Conservation (phyloP, 192 early-diverging fungal genomes). For the Backusella mclennaniae region DNA sequence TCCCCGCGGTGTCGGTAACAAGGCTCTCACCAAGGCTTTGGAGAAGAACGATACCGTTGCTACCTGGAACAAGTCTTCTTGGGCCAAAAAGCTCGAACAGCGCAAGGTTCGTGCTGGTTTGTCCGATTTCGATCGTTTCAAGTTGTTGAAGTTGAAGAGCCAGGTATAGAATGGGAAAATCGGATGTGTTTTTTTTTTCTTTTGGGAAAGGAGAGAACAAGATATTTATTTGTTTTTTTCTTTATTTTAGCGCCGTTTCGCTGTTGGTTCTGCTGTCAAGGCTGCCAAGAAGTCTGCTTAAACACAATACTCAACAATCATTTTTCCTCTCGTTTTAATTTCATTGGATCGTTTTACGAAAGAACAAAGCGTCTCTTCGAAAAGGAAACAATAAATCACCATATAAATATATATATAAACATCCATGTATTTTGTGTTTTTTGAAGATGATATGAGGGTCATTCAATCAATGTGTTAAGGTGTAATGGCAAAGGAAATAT, state of each 20-base stretch:
- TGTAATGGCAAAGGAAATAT: background rate
- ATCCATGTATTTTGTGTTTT: background rate
- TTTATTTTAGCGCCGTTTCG: constrained; percentile 23
- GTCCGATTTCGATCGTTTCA: constrained; percentile 98
- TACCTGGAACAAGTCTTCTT: constrained; percentile 86
- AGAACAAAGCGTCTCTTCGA: background rate
- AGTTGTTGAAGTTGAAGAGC: constrained; percentile 92
- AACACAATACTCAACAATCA: constrained; percentile 12
- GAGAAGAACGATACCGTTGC: constrained; percentile 83
- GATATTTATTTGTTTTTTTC: too few relatives aligned
- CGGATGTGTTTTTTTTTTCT: too few relatives aligned
- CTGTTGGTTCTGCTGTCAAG: constrained; percentile 25
- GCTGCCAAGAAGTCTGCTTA: constrained; percentile 37
- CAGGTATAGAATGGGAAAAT: constrained; percentile 45
- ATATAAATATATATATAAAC: background rate
- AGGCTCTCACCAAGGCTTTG: constrained; percentile 76
- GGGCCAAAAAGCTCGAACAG: constrained; percentile 94
- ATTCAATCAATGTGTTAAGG: background rate
- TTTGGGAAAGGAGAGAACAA: too few relatives aligned
- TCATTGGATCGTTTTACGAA: constrained; percentile 2
- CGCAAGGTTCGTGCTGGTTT: constrained; percentile 76
- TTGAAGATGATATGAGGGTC: background rate
- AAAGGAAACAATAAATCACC: constrained; percentile 8
- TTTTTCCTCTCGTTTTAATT: background rate
- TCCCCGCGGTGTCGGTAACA: constrained; percentile 79